Percentiles rank a stretch among this genome's conserved stretches.
These are phyloP conservation scores for Fusarium acutatum DNA, from an alignment of 2,329 filamentous ascomycete genomes.

Conservation along the genomic window DNA sequence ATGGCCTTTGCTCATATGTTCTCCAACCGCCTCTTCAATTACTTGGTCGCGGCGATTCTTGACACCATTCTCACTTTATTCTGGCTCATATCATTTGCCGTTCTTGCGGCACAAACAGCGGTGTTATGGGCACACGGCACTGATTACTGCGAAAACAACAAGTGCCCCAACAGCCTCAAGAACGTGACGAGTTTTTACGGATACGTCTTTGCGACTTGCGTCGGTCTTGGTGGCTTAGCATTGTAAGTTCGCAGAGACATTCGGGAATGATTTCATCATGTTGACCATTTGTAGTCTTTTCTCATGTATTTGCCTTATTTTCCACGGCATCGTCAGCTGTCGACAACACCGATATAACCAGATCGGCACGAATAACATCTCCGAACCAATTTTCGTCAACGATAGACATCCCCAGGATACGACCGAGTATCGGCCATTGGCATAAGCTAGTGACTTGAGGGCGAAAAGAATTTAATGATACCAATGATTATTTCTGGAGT, in stretches of 20 bases:
- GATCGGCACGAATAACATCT: constrained; percentile 5
- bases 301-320: constrained; percentile 51
- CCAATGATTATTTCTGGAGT: background rate
- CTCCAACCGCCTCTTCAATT: constrained; percentile 57
- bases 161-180: constrained; percentile 25
- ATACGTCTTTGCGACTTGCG: constrained; percentile 45
- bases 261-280: fast-evolving
- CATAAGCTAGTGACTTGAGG: background rate
- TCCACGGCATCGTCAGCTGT: constrained; percentile 53
- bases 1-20: constrained; percentile 54
- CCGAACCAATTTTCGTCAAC: background rate
- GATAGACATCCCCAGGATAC: background rate
- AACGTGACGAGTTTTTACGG: constrained; percentile 35
- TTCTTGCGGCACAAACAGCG: constrained; percentile 50
- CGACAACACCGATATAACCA: constrained; percentile 51
- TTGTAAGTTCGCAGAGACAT: constrained; percentile 50
- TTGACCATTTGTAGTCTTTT: constrained; percentile 47
- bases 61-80: constrained; percentile 62
- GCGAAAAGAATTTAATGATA: background rate
- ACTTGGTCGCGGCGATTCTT: constrained; percentile 60
- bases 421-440: background rate
- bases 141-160: constrained; percentile 37
- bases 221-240: constrained; percentile 52
- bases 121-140: constrained; percentile 28
- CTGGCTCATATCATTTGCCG: constrained; percentile 58